phyloP scores from a whole-genome alignment of 2,329 filamentous ascomycete genomes.

The Paecilomyces sp. region DNA sequence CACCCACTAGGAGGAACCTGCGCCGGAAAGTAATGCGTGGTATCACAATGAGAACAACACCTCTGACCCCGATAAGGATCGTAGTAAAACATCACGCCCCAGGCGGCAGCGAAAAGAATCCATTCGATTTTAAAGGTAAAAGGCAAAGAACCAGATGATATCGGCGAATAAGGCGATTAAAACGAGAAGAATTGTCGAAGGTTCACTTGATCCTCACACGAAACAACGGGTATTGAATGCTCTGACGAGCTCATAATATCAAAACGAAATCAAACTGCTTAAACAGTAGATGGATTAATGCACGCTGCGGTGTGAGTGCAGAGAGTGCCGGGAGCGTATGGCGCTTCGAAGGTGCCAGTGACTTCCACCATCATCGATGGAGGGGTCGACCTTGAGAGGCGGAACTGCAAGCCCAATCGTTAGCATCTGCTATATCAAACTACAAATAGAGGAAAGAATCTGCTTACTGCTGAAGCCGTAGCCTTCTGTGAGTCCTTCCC shows the following conservation, averaged over 20 bases:
- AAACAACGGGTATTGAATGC: neutral
- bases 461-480: slow-evolving; percentile 44
- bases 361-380: neutral
- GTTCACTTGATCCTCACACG: neutral
- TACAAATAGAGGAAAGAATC: neutral
- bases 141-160: neutral
- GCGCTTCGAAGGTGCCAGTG: neutral
- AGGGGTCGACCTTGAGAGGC: neutral
- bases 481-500: slow-evolving; percentile 35
- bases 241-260: neutral
- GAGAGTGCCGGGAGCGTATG: neutral
- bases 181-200: neutral
- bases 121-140: neutral
- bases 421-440: neutral
- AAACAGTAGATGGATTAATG: neutral
- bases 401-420: neutral
- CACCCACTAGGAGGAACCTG: neutral
- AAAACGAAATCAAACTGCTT: neutral
- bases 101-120: neutral
- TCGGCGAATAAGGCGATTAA: neutral
- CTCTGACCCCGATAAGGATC: neutral
- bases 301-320: neutral
- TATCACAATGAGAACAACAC: neutral
- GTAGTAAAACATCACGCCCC: neutral
- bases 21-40: neutral